Base-by-base conservation (phyloP, 2,329 filamentous ascomycete genomes). In the Daldinia eschscholtzii region DNA sequence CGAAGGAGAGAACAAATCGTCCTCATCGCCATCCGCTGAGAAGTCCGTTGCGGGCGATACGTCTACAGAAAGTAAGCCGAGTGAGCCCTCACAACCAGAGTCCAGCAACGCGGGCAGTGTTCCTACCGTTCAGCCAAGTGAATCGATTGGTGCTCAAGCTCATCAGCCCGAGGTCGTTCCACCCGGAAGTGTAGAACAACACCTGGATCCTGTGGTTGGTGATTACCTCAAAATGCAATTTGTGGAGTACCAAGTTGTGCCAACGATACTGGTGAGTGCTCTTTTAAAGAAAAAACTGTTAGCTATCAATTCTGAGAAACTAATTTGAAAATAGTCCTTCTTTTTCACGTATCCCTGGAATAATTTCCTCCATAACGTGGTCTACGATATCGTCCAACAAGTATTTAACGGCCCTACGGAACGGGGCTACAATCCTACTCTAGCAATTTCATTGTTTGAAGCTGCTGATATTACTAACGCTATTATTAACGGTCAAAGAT, bases 301-400 rank as follows among this genome's bases (percentile, higher is more conserved):
- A 20, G 7, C 9, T 15, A 30, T 33, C 20, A 9, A 10, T 63
- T n/a, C 39, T 7, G n/a, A 18, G 28, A 50, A 59, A 59, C 73
- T 76, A 69, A 75, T 65, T 70, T 70, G 28, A 33, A 65, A 9
- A 10, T 72, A 97, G 93, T 93, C 94, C 64, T 98, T 98, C 84
- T 99, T 99, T 83, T 99, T 99, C 84, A 90, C 92, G 67, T 99
- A 98, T 77, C 95, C 96, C 0, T 99, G 96, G 96, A 99, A 99
- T 81, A 99, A 99, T 80, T 99, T 99, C 78, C 87, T 99, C 50
- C 96, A 99, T 82, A 99, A 99, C 77, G 96, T 99, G 48, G 96
- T 99, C 55, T 99, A 99, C 79, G 96, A 99, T 79, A 94, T 99
- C 76, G 93, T 99, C 48, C 96, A 99, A 80, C 96, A 99, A 83